A percentile compares a stretch with the other conserved stretches of the same genome.
These are phyloP conservation scores for Microstegium vimineum DNA, from an alignment of 176 grass and related monocot species.

Conservation along the genomic window DNA sequence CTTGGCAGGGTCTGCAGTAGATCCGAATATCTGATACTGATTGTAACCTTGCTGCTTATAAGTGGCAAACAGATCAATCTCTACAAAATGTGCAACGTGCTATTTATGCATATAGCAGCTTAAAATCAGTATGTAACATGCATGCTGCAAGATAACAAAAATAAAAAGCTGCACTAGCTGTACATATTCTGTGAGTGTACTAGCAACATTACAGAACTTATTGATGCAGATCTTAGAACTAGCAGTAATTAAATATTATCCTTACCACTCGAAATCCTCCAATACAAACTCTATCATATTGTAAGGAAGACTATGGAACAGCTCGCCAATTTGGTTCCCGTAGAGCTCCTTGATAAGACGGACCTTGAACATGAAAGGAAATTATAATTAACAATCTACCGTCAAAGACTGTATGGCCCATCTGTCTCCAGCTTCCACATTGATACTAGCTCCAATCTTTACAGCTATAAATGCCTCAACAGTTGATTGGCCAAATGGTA, in stretches of 20 bases:
- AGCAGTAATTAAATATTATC: neutral
- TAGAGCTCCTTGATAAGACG: constrained; percentile 94
- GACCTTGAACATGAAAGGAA: constrained; percentile 56
- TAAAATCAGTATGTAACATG: neutral
- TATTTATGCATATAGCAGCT: neutral
- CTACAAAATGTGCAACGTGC: neutral
- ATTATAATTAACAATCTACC: neutral
- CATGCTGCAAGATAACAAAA: neutral
- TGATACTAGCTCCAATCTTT: neutral
- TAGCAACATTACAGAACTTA: neutral
- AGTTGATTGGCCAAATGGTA: neutral
- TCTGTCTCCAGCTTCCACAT: neutral
- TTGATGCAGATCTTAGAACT: neutral
- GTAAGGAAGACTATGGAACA: constrained; percentile 76
- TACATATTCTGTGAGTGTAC: neutral
- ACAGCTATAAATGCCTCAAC: neutral
- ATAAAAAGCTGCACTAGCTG: neutral
- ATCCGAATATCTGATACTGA: constrained; percentile 79
- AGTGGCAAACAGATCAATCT: constrained; percentile 25
- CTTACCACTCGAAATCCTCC: constrained; percentile 92
- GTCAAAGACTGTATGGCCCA: neutral
- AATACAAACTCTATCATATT: constrained; percentile 88
- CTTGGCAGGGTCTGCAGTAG: constrained; percentile 64
- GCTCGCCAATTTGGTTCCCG: constrained; percentile 85
- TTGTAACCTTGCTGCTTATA: constrained; percentile 77